A percentile compares a stretch with the other conserved stretches of the same genome.
phyloP scores from a whole-genome alignment of 1,284 basidiomycete genomes.

The Erythrobasidium hasegawianum region DNA sequence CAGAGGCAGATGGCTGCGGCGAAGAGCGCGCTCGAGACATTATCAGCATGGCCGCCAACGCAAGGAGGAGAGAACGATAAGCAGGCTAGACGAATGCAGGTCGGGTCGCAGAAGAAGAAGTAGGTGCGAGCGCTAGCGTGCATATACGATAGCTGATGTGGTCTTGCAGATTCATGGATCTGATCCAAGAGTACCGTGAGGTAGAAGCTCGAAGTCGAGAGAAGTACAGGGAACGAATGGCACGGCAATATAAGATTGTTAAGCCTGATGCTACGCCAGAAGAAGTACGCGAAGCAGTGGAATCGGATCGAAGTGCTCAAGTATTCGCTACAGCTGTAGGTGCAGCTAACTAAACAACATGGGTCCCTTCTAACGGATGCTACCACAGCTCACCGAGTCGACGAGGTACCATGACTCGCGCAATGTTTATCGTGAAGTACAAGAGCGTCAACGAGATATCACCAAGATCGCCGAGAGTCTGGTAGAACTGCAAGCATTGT shows the following conservation, averaged over 20 bases:
- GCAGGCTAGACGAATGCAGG: conserved; percentile 44
- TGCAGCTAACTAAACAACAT: conserved; percentile 54
- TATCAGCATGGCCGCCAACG: conserved; percentile 37
- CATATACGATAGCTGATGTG: not conserved
- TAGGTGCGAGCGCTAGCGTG: too few species aligned
- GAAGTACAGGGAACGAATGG: conserved; percentile 90
- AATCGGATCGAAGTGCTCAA: conserved; percentile 55
- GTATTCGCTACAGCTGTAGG: conserved; percentile 25
- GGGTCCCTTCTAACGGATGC: conserved; percentile 49
- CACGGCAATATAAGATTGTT: conserved; percentile 95
- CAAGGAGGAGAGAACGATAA: conserved; percentile 37
- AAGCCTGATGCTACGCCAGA: conserved; percentile 84
- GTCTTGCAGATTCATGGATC: conserved; percentile 52
- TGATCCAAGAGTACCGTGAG: conserved; percentile 63
- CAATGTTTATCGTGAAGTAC: conserved; percentile 68
- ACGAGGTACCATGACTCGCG: conserved; percentile 77
- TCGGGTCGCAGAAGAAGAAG: conserved; percentile 43
- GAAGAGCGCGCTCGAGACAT: conserved; percentile 42
- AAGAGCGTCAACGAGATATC: conserved; percentile 82
- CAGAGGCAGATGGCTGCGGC: conserved; percentile 41
- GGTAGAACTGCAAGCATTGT: conserved; percentile 78
- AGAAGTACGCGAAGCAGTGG: conserved; percentile 69
- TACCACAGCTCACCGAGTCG: conserved; percentile 60
- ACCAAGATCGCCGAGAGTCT: conserved; percentile 79
- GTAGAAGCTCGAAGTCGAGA: conserved; percentile 89